These are phyloP conservation scores for Chamaecrista fasciculata DNA, from an alignment of 306 rosid species.

Conservation along the genomic window DNA sequence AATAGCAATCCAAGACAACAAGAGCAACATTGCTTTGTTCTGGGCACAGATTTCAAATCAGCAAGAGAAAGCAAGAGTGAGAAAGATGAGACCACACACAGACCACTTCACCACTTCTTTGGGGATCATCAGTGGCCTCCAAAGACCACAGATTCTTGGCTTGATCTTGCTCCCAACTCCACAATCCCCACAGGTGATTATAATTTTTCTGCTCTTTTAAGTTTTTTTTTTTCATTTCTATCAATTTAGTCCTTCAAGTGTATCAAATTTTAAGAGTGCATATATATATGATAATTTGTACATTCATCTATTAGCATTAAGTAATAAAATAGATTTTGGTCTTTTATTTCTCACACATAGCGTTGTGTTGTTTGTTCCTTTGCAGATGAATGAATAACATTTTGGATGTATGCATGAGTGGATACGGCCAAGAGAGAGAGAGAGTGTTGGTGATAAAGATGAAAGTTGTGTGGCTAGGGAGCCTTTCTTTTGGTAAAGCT, in stretches of 20 bases:
- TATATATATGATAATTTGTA: too few species aligned
- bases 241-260: too few species aligned
- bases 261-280: too few species aligned
- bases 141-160: constrained; percentile 91
- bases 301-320: too few species aligned
- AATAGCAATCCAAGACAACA: constrained; percentile 41
- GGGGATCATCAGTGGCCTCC: constrained; percentile 73
- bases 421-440: constrained; percentile 58
- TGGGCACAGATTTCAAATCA: constrained; percentile 91
- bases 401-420: constrained; percentile 41
- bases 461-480: constrained; percentile 65
- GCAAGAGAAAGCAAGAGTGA: constrained; percentile 48
- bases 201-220: background rate
- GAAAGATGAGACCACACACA: constrained; percentile 65
- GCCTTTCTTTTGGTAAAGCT: constrained; percentile 42
- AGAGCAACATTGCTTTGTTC: constrained; percentile 59
- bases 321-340: too few species aligned
- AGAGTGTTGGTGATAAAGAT: constrained; percentile 52
- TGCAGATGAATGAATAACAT: constrained; percentile 83
- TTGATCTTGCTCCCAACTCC: constrained; percentile 92
- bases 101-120: constrained; percentile 93
- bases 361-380: background rate
- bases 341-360: too few species aligned
- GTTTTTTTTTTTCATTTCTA: too few species aligned
- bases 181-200: constrained; percentile 52